Evolutionary conservation across 208 protist species (phyloP), one percentile per base, ranked within the genome.

Genomic region (Novymonas esmeraldas): DNA sequence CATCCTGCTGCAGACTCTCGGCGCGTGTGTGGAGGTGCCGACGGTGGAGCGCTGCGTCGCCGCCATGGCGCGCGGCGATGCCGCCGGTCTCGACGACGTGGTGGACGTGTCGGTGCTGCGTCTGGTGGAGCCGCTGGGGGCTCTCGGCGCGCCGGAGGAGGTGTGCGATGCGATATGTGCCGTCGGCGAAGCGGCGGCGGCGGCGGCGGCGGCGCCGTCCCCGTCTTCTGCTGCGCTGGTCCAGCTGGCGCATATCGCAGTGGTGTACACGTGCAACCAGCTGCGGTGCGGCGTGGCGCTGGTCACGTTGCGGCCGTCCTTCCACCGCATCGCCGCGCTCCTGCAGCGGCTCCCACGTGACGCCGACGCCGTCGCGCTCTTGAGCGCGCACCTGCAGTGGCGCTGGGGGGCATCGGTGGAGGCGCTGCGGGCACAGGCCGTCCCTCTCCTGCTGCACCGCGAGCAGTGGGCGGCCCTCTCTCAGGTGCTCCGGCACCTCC

Each of bases 301-400:
- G 51, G 61, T 26, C 16, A n/a, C 34, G 22, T 29, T 69, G 55
- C 69, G 55, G 16, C 52, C 69, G 13, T 11, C 51, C 5, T 61
- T 75, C 10, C 61, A 24, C 22, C 69, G 51, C 28, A 55, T 56
- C 7, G 55, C 41, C 31, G 11, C 41, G 38, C 20, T 69, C 20
- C 36, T 50, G 6, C 24, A 26, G 42, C 48, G 36, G 0, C 20
- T 52, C 36, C 36, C 44, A n/a, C 10, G 10, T 6, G 7, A 13
- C 6, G n/a, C 56, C n/a, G 69, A 75, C n/a, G 50, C 69, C n/a
- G 29, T 75, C 61, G 9, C 51, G 42, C 33, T 75, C 14, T 39
- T 75, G 26, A 63, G 31, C n/a, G 61, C 69, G 14, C 69, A 75
- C 2, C 39, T 75, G 44, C 69, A 75, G 38, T 64, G 60, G 51